Base-by-base conservation (phyloP, 2,329 filamentous ascomycete genomes). In the Rutstroemia sp. region DNA sequence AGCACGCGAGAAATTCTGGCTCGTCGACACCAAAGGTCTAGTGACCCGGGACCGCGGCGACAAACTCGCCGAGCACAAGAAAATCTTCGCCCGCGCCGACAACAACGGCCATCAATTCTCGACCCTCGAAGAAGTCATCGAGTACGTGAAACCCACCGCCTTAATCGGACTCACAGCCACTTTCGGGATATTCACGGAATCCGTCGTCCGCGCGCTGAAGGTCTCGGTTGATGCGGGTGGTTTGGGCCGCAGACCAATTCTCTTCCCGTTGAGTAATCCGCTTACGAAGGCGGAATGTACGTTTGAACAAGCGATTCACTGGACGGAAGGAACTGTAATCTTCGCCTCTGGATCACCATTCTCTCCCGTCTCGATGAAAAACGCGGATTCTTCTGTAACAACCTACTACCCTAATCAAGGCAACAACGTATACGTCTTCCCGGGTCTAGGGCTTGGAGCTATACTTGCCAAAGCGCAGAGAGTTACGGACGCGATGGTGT, bases 301-400 rank as follows among this genome's bases (percentile, higher is more conserved):
- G 16, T 97, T 95, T 68, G 92, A 96, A 78, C 88, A 94, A 41
- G 94, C 94, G 16, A 81, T 97, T 68, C 82, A 84, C 67, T 85
- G 92, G 84, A 97, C 92, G 10, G 88, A 97, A 58, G 92, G 92
- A 60, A 89, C 85, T 55, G 91, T 85, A 66, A 84, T 99, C 70
- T 99, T 99, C 69, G 94, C 94, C 51, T 96, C 91, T 5, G 94
- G 94, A 61, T 96, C 91, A 49, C 94, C 94, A 14, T 97, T 97
- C 81, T 81, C 84, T 23, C 79, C 86, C 2, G 80, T 89, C 69
- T 83, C 80, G 54, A 79, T 82, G 68, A 87, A 86, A 74, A 77
- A 75, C 25, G 74, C 76, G 34, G 81, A 83, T 44, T 77, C 80
- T 58, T 7, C 50, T 8, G 10, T 76, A 51, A 77, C 83, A 63